Percentiles rank a stretch among this genome's conserved stretches.
Conservation (phyloP, 2,329 filamentous ascomycete species). For the Alternaria arborescens region DNA sequence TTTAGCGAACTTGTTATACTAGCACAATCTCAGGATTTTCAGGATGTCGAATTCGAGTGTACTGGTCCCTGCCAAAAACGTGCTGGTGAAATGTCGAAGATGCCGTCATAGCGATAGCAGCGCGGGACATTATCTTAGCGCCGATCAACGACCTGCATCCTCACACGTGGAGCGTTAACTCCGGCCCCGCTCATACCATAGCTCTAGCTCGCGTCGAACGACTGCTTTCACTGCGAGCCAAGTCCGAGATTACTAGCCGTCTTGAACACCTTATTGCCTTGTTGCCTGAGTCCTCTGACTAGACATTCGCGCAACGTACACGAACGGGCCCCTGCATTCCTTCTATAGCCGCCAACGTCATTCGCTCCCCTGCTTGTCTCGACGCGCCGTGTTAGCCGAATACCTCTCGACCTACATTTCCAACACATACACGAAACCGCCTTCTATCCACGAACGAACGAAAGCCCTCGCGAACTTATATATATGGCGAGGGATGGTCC, state of each 20-base stretch:
- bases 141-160: constrained; percentile 20
- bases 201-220: constrained; percentile 16
- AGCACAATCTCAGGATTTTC: not conserved
- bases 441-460: not conserved
- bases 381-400: constrained; percentile 18
- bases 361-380: constrained; percentile 22
- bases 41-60: not conserved
- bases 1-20: not conserved
- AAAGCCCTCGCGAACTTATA: not conserved
- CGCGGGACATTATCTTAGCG: constrained; percentile 16
- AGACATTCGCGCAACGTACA: not conserved
- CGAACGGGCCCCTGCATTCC: constrained; percentile 2
- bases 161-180: constrained; percentile 27
- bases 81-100: constrained; percentile 19
- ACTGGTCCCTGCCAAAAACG: not conserved
- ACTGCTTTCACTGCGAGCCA: constrained; percentile 6
- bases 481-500: constrained; percentile 26
- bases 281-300: not conserved
- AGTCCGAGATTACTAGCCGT: not conserved
- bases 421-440: not conserved
- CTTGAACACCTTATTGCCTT: not conserved
- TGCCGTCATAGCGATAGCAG: constrained; percentile 32
- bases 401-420: constrained; percentile 6
- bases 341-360: constrained; percentile 14
- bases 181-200: constrained; percentile 19